Percentiles rank a stretch among this genome's conserved stretches.
These are phyloP conservation scores for Cercospora sp. DNA, from an alignment of 2,329 filamentous ascomycete genomes.

Conservation along the genomic window DNA sequence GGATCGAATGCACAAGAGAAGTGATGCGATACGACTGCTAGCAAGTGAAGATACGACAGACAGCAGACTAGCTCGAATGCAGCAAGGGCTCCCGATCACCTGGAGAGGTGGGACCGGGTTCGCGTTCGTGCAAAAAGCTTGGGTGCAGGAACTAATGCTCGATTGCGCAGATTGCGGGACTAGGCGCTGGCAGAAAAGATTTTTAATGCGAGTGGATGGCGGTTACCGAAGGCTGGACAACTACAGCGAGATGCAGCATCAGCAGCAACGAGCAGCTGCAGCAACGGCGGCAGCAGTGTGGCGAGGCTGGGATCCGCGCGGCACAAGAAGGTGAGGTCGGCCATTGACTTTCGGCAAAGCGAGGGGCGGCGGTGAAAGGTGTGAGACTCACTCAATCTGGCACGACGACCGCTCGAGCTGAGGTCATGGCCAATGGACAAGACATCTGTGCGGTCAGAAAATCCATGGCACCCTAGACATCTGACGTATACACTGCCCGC, in stretches of 20 bases:
- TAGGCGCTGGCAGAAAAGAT: background rate
- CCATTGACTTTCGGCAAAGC: constrained; percentile 6
- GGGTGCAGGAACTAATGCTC: background rate
- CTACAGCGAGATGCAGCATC: background rate
- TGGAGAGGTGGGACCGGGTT: background rate
- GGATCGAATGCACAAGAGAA: constrained; percentile 5
- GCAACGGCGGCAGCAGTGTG: background rate
- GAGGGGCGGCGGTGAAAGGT: background rate
- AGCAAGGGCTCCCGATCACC: constrained; percentile 6
- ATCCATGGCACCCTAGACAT: constrained; percentile 9
- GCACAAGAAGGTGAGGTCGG: constrained; percentile 17
- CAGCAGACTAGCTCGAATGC: background rate
- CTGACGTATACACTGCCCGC: constrained; percentile 1
- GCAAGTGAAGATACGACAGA: background rate
- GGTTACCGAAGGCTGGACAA: background rate
- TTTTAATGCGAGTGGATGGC: background rate
- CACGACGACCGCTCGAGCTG: background rate
- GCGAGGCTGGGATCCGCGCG: constrained; percentile 10
- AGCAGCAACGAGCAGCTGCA: background rate
- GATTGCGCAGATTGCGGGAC: background rate
- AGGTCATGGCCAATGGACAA: background rate
- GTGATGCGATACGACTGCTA: background rate
- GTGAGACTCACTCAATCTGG: background rate
- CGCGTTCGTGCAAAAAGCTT: background rate
- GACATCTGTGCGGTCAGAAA: background rate